These are phyloP conservation scores for Corchorus capsularis DNA, from an alignment of 345 rosid genomes.

Conservation along the genomic window DNA sequence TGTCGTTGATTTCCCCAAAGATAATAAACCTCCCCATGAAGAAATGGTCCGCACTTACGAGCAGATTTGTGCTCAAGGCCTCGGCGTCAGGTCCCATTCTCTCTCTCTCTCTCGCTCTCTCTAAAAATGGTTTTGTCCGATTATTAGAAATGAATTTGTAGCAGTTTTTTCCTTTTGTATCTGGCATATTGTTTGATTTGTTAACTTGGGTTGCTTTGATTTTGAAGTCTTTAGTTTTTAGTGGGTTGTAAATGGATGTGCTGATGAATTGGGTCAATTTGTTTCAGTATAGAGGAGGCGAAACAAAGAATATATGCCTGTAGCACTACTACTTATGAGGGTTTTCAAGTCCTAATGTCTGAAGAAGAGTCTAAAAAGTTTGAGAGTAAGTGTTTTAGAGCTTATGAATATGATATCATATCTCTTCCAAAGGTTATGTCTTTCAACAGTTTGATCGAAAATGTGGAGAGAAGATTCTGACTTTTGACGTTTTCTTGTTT, in stretches of 20 bases:
- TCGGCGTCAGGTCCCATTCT: slow-evolving; percentile 61
- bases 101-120: background rate
- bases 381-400: slow-evolving; percentile 38
- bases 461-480: slow-evolving; percentile 12
- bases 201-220: background rate
- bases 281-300: slow-evolving; percentile 81
- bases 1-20: slow-evolving; percentile 74
- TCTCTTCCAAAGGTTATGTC: background rate
- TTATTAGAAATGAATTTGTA: background rate
- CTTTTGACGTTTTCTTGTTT: slow-evolving; percentile 14
- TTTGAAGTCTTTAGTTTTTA: background rate
- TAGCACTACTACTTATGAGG: slow-evolving; percentile 91
- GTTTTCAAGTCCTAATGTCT: slow-evolving; percentile 93
- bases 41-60: slow-evolving; percentile 82
- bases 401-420: background rate
- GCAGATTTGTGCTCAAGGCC: slow-evolving; percentile 64
- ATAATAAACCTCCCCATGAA: slow-evolving; percentile 50
- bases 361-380: slow-evolving; percentile 85
- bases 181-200: background rate
- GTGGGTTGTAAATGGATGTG: background rate
- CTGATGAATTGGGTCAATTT: slow-evolving; percentile 12
- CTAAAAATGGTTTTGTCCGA: background rate
- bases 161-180: background rate
- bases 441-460: background rate
- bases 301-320: slow-evolving; percentile 86